Conservation (phyloP, 768 basidiomycete genomes). For the Podaxis carcinomalis region DNA sequence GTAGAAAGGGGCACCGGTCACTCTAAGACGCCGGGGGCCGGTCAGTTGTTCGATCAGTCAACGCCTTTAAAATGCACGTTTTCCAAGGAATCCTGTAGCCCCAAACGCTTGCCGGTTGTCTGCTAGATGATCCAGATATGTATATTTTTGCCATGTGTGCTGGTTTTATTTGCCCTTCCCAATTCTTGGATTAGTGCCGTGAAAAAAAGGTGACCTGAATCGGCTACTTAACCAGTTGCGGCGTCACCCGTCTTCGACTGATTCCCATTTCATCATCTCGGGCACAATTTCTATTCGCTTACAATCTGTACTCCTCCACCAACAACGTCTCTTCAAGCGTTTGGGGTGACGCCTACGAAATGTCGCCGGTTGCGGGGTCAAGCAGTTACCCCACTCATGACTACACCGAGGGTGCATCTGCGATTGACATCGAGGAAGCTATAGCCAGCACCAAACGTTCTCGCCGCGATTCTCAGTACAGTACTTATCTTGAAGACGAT, state of each 20-base stretch:
- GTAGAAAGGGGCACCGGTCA: conserved; percentile 1
- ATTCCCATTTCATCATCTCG: background rate
- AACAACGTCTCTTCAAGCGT: conserved; percentile 11
- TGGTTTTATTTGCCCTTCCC: background rate
- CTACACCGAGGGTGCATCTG: conserved; percentile 85
- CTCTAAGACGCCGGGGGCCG: background rate
- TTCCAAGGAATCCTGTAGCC: too few species aligned
- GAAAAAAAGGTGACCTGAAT: background rate
- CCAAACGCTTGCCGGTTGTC: background rate
- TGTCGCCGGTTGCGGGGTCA: conserved; percentile 37
- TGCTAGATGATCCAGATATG: background rate
- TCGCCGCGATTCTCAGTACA: conserved; percentile 68
- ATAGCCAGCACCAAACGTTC: conserved; percentile 45
- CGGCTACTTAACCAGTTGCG: background rate
- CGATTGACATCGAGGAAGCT: conserved; percentile 65
- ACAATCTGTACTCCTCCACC: conserved; percentile 18
- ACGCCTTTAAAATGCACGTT: too few species aligned
- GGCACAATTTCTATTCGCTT: background rate
- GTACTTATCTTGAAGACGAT: conserved; percentile 51
- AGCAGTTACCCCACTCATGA: conserved; percentile 38
- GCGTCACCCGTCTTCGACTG: background rate
- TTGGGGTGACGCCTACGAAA: conserved; percentile 29
- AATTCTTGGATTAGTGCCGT: background rate
- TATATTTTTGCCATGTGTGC: background rate
- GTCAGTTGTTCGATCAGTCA: background rate